phyloP scores from a whole-genome alignment of 169 alveolate genomes.

The Cryptosporidium sp. region DNA sequence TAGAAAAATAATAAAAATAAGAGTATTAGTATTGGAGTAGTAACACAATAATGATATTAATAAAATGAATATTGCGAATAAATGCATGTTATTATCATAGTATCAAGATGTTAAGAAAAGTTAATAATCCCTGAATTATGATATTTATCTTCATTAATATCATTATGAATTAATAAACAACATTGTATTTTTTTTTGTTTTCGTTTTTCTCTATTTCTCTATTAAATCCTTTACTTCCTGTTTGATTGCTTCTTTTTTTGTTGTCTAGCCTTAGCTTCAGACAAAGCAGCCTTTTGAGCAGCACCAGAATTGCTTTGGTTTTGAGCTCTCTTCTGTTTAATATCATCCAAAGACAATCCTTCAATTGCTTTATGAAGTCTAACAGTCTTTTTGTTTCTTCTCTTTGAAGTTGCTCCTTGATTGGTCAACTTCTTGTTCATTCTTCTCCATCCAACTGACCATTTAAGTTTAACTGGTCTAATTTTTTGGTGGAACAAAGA shows the following conservation, averaged over 20 bases:
- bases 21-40: not conserved
- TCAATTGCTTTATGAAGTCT: slow-evolving; percentile 96
- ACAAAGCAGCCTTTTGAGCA: slow-evolving; percentile 74
- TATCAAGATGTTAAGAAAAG: not conserved
- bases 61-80: not conserved
- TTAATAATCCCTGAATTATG: not conserved
- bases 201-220: not conserved
- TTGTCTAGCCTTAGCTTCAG: slow-evolving; percentile 76
- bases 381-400: slow-evolving; percentile 84
- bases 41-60: not conserved
- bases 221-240: not conserved
- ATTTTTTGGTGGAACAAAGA: slow-evolving; percentile 92
- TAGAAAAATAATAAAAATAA: not conserved
- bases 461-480: slow-evolving; percentile 95
- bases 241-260: slow-evolving; percentile 48
- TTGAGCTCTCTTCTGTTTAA: slow-evolving; percentile 87
- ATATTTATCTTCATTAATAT: not conserved
- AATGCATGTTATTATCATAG: not conserved
- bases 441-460: slow-evolving; percentile 98
- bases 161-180: not conserved
- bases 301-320: slow-evolving; percentile 79
- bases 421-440: slow-evolving; percentile 93
- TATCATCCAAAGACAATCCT: slow-evolving; percentile 96
- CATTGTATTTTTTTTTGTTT: no score
- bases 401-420: slow-evolving; percentile 70